Percentiles rank a stretch among this genome's conserved stretches.
These are phyloP conservation scores for Rhizopus sp. DNA, from an alignment of 371 early-diverging fungal species.

Conservation along the genomic window DNA sequence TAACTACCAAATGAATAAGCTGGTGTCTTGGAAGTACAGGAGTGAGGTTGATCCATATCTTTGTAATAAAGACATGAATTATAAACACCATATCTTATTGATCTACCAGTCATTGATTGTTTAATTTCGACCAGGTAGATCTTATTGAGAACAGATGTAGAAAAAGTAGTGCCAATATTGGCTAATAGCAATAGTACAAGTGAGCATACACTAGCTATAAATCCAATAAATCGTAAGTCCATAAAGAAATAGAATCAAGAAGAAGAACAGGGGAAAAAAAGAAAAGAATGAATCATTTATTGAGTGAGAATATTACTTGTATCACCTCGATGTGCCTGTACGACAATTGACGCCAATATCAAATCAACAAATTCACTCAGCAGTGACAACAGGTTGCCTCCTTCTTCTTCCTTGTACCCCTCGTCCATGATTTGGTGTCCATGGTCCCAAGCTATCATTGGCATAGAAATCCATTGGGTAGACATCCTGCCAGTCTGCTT, in stretches of 20 bases:
- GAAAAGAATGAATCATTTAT: background rate
- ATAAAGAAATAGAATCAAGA: slow-evolving; percentile 6
- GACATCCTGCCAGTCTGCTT: slow-evolving; percentile 76
- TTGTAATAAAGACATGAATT: slow-evolving; percentile 35
- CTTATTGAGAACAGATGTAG: slow-evolving; percentile 29
- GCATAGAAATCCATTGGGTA: slow-evolving; percentile 99
- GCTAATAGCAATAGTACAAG: slow-evolving; percentile 32
- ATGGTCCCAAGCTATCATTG: slow-evolving; percentile 87
- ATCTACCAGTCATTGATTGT: slow-evolving; percentile 26
- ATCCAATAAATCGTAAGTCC: slow-evolving; percentile 24
- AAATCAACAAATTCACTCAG: background rate
- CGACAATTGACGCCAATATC: too few species aligned
- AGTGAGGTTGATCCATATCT: slow-evolving; percentile 6
- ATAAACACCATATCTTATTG: slow-evolving; percentile 40
- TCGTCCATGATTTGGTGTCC: slow-evolving; percentile 90
- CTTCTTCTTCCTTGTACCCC: slow-evolving; percentile 31
- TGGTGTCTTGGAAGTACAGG: slow-evolving; percentile 23
- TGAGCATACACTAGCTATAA: slow-evolving; percentile 26
- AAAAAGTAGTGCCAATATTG: slow-evolving; percentile 38
- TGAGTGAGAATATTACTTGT: too few species aligned
- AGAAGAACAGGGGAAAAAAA: background rate
- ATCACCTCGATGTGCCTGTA: too few species aligned
- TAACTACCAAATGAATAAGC: slow-evolving; percentile 29
- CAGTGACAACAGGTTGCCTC: background rate
- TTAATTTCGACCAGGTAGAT: slow-evolving; percentile 25